These are phyloP conservation scores for Boletellus sp. DNA, from an alignment of 768 basidiomycete species.

Conservation along the genomic window DNA sequence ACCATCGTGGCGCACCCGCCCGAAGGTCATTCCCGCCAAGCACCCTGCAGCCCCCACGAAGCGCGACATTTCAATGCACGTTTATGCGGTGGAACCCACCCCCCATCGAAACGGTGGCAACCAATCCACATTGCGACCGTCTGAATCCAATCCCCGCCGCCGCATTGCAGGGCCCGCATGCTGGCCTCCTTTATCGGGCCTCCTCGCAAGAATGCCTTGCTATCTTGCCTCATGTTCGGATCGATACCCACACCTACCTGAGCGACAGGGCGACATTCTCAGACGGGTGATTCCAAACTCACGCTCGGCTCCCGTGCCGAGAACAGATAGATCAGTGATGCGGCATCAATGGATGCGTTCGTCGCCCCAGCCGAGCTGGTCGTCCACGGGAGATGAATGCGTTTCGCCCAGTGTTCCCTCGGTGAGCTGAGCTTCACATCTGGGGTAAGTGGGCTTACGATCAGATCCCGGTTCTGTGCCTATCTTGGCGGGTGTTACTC, in stretches of 20 bases:
- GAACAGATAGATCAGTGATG: background rate
- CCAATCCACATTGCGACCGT: background rate
- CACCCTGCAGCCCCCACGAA: background rate
- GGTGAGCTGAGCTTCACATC: slow-evolving; percentile 8
- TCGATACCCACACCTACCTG: slow-evolving; percentile 3
- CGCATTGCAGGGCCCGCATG: background rate
- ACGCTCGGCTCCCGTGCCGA: background rate
- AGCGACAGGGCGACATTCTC: background rate
- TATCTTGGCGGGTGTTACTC: slow-evolving; percentile 17
- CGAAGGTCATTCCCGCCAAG: background rate
- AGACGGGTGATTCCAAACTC: background rate
- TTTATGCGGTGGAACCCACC: background rate
- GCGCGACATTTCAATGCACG: slow-evolving; percentile 2
- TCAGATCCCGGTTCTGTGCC: slow-evolving; percentile 2
- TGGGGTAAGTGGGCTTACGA: slow-evolving; percentile 12
- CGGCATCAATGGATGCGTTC: slow-evolving; percentile 1
- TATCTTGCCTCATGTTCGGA: slow-evolving; percentile 12
- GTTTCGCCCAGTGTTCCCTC: slow-evolving; percentile 3
- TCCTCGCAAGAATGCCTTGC: slow-evolving; percentile 5
- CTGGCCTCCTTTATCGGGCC: background rate
- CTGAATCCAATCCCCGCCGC: background rate
- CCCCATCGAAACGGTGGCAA: background rate
- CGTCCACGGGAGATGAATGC: slow-evolving; percentile 9
- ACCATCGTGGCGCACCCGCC: background rate
- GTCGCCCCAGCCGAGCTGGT: background rate